Evolutionary conservation across 805 yeast genomes (phyloP).

Genomic region (Starmerella kuoi): DNA sequence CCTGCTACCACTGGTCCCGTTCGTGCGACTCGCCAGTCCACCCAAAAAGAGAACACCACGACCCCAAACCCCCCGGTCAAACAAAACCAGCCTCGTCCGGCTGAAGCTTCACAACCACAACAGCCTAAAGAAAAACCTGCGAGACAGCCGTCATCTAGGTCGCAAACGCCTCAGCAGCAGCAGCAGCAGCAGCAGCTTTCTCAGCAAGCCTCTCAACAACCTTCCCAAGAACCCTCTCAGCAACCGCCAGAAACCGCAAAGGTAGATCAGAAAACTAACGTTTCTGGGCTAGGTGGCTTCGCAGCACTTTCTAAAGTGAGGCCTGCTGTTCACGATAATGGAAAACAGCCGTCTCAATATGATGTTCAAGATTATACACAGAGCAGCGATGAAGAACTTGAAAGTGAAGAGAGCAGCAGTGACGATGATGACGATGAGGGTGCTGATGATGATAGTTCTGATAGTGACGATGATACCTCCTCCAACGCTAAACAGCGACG

Average conservation of each 20-base stretch:
- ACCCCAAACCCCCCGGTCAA: too few species aligned
- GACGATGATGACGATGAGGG: conserved; percentile 3
- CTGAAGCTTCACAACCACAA: too few species aligned
- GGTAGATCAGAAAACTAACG: too few species aligned
- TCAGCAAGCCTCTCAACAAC: too few species aligned
- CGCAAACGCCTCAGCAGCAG: too few species aligned
- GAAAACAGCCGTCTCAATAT: not conserved
- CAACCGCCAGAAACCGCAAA: too few species aligned
- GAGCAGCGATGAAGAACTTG: conserved; percentile 12
- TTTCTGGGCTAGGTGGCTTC: conserved; percentile 13
- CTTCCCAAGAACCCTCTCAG: too few species aligned
- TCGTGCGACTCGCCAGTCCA: not conserved
- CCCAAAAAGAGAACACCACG: not conserved
- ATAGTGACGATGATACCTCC: not conserved
- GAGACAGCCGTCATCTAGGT: too few species aligned
- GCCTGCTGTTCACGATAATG: conserved; percentile 8
- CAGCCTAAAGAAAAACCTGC: too few species aligned
- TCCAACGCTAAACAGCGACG: not conserved
- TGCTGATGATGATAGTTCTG: not conserved
- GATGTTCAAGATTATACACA: not conserved
- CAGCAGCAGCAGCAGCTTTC: too few species aligned
- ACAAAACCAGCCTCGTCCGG: too few species aligned
- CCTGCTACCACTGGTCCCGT: not conserved
- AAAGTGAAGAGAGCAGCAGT: not conserved
- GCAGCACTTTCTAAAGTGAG: conserved; percentile 1